phyloP scores from a whole-genome alignment of 2,329 filamentous ascomycete genomes.

The Arachnomyces sp. region DNA sequence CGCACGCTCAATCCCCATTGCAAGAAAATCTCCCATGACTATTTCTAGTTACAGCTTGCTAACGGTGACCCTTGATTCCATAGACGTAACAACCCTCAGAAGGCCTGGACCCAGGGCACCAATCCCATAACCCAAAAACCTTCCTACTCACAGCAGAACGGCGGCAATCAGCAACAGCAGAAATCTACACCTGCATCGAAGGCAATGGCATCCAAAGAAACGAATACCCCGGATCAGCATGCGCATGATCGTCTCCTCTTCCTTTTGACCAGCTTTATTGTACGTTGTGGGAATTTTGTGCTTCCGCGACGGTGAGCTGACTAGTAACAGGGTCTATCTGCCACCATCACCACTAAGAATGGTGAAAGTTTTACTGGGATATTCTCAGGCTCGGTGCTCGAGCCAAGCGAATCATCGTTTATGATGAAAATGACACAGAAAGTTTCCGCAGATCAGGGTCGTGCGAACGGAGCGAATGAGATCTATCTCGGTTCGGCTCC shows the following conservation, averaged over 20 bases:
- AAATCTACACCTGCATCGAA: slow-evolving; percentile 34
- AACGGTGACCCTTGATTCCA: slow-evolving; percentile 14
- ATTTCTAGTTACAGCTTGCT: slow-evolving; percentile 12
- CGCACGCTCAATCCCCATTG: neutral
- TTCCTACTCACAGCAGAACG: slow-evolving; percentile 45
- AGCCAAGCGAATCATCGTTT: slow-evolving; percentile 46
- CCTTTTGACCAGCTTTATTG: slow-evolving; percentile 50
- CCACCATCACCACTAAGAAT: slow-evolving; percentile 49
- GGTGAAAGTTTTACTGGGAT: slow-evolving; percentile 56
- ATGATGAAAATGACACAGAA: slow-evolving; percentile 59
- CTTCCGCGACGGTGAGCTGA: slow-evolving; percentile 13
- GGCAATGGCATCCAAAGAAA: slow-evolving; percentile 37
- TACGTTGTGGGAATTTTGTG: slow-evolving; percentile 31
- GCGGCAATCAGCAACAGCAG: slow-evolving; percentile 35
- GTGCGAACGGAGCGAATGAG: slow-evolving; percentile 36
- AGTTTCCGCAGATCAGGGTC: slow-evolving; percentile 28
- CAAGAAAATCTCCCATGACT: neutral
- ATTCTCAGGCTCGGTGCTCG: slow-evolving; percentile 48
- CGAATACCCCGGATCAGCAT: slow-evolving; percentile 48
- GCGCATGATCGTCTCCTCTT: slow-evolving; percentile 53
- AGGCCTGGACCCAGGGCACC: slow-evolving; percentile 53
- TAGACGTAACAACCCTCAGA: slow-evolving; percentile 47
- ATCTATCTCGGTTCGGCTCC: slow-evolving; percentile 36
- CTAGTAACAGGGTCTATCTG: slow-evolving; percentile 43
- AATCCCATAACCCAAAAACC: slow-evolving; percentile 54